These are phyloP conservation scores for Podospora pseudoanserina DNA, from an alignment of 495 filamentous ascomycete species.

Conservation along the genomic window DNA sequence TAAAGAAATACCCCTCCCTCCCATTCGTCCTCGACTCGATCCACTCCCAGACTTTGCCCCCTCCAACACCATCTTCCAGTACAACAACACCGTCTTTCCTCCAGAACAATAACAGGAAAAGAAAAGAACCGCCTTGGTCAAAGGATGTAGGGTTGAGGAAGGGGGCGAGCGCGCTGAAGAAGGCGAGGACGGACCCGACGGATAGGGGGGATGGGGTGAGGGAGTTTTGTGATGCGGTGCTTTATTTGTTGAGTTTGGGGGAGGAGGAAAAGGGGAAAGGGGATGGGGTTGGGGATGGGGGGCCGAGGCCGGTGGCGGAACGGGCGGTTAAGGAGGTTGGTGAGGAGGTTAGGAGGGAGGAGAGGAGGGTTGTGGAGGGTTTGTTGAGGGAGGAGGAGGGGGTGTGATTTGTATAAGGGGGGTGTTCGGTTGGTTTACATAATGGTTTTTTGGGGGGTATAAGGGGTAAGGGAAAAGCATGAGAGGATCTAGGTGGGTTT, in stretches of 20 bases:
- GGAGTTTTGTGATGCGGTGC: slow-evolving; percentile 45
- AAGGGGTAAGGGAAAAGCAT: background rate
- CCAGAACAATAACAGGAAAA: background rate
- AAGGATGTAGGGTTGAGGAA: slow-evolving; percentile 37
- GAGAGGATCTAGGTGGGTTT: background rate
- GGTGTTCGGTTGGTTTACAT: background rate
- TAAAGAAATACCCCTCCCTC: slow-evolving; percentile 52
- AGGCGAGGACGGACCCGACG: slow-evolving; percentile 31
- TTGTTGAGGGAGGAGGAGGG: slow-evolving; percentile 35
- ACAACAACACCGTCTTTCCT: background rate
- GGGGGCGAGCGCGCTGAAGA: slow-evolving; percentile 36
- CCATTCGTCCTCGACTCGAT: slow-evolving; percentile 49
- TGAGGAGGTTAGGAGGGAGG: slow-evolving; percentile 32
- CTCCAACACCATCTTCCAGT: background rate
- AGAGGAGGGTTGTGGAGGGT: slow-evolving; percentile 34
- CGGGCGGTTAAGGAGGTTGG: slow-evolving; percentile 24
- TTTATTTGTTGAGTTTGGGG: slow-evolving; percentile 30
- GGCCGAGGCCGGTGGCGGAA: background rate
- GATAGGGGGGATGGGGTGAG: slow-evolving; percentile 43
- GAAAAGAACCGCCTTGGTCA: slow-evolving; percentile 33
- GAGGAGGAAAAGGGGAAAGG: slow-evolving; percentile 4
- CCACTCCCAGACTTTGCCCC: slow-evolving; percentile 25
- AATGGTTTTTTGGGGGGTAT: background rate
- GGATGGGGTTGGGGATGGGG: background rate
- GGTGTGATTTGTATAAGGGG: background rate